Percentiles rank a stretch among this genome's conserved stretches.
These are phyloP conservation scores for Pyricularia grisea DNA, from an alignment of 2,329 filamentous ascomycete species.

Conservation along the genomic window DNA sequence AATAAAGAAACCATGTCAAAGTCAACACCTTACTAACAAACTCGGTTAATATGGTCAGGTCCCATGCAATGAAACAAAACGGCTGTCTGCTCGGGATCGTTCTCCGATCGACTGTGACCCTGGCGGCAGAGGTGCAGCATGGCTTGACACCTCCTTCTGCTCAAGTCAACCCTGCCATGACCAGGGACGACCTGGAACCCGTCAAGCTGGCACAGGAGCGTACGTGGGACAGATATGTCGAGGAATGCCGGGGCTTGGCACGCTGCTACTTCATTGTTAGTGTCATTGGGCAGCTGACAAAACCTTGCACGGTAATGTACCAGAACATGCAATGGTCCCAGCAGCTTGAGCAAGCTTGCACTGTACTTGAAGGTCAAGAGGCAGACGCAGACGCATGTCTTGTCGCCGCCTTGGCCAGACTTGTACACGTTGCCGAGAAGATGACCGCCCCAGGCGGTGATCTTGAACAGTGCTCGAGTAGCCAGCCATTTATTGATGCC, in stretches of 20 bases:
- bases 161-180: not conserved
- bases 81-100: not conserved
- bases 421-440: conserved; percentile 9
- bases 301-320: conserved; percentile 14
- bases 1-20: not conserved
- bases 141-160: not conserved
- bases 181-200: not conserved
- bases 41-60: not conserved
- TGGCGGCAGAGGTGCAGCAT: not conserved
- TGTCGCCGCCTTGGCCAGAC: conserved; percentile 10
- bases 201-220: not conserved
- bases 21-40: not conserved
- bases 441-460: not conserved
- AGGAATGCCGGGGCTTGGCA: conserved; percentile 31
- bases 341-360: conserved; percentile 12
- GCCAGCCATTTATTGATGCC: not conserved
- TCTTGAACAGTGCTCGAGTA: not conserved
- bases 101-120: not conserved
- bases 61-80: not conserved
- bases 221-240: not conserved
- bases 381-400: conserved; percentile 7
- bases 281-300: conserved; percentile 4
- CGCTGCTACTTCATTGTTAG: conserved; percentile 33
- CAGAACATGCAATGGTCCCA: conserved; percentile 33
- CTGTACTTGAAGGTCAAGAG: conserved; percentile 8